Evolutionary conservation across 208 protist genomes (phyloP), one percentile per base, ranked within the genome.

Genomic region (Trypanosoma theileri): DNA sequence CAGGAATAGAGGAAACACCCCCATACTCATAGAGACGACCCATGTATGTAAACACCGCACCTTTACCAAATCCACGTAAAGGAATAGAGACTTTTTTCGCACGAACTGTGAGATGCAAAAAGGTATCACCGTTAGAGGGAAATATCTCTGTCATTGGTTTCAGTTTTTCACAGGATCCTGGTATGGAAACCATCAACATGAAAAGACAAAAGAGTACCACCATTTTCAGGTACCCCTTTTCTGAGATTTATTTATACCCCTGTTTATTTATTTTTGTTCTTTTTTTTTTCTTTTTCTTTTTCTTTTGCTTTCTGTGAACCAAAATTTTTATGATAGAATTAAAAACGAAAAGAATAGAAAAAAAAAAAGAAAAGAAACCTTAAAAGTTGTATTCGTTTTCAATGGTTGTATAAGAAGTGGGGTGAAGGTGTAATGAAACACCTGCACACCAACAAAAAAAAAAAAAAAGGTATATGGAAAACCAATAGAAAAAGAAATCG

Each of bases 11-110:
- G 11, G 83, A 58, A 8, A 58, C 65, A 53, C 68, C 71, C 28
- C 76, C 41, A 4, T 85, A 72, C 7, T 61, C 22, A 55, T 90
- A 94, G 44, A 94, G 79, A 44, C 88, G 88, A 1, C 79, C 83
- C 8, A 75, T 88, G 71, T 94, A 94, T 60, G 78, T 77, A 54
- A 94, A 94, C 50, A 69, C 72, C 13, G 77, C 59, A 3, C 73
- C 68, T 22, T 85, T 54, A 9, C 62, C 75, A 22, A 59, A 73
- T 1, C 60, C 65, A 48, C 56, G 44, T 59, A 93, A 70, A 24
- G 87, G 87, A 56, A 93, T 74, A 31, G 74, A 75, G 6, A 93
- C 57, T 21, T 73, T 60, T 13, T 69, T 45, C 4, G 61, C 57
- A 22, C 69, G 59, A 22, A 93, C 82, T 17, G 57, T 75, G 41